These are phyloP conservation scores for Aspergillus baeticus DNA, from an alignment of 495 filamentous ascomycete species.

Conservation along the genomic window DNA sequence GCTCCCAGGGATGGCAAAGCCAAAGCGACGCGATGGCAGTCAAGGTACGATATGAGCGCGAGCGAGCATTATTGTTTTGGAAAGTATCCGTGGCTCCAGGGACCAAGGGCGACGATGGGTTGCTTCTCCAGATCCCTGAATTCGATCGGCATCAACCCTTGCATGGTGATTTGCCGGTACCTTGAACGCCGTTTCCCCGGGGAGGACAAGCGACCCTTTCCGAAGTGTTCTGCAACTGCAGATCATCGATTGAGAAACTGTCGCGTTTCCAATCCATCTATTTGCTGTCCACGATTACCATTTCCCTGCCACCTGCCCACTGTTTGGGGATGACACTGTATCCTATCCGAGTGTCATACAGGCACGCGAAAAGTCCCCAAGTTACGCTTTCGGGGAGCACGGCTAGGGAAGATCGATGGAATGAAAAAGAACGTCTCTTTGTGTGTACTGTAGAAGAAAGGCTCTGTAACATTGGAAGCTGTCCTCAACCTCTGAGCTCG, in stretches of 20 bases:
- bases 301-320: neutral
- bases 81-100: neutral
- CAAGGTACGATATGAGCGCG: too few species aligned
- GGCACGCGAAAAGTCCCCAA: conserved; percentile 14
- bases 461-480: neutral
- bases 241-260: conserved; percentile 13
- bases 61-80: neutral
- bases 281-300: conserved; percentile 9
- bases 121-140: conserved; percentile 14
- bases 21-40: neutral
- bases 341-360: neutral
- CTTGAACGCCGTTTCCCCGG: conserved; percentile 5
- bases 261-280: conserved; percentile 16
- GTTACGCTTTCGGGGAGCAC: conserved; percentile 18
- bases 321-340: neutral
- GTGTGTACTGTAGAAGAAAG: neutral
- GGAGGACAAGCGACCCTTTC: conserved; percentile 4
- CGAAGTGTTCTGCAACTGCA: conserved; percentile 10
- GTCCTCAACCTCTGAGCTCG: neutral
- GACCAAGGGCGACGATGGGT: neutral
- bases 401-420: conserved; percentile 18
- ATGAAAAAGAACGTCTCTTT: conserved; percentile 13
- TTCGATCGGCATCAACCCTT: conserved; percentile 25
- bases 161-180: conserved; percentile 13
- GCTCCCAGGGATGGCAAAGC: neutral